phyloP scores from a whole-genome alignment of 768 basidiomycete species.

The Panellus pusillus region DNA sequence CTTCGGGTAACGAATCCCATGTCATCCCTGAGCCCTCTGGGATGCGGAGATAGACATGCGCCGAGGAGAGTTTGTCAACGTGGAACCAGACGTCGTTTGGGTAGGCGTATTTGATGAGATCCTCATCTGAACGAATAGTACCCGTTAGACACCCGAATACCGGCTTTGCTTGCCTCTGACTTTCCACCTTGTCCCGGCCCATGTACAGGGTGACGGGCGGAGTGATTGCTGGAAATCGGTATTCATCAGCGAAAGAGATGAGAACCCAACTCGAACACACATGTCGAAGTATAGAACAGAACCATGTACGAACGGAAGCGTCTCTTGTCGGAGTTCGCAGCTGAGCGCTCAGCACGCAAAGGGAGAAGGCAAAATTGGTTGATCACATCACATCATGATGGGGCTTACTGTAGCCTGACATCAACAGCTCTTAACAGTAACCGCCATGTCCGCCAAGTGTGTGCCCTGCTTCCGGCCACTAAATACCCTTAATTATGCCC shows the following conservation, averaged over 20 bases:
- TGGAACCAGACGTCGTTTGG: slow-evolving; percentile 93
- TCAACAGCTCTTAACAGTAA: slow-evolving; percentile 2
- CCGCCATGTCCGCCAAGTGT: slow-evolving; percentile 42
- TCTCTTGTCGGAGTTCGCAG: neutral
- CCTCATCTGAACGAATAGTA: slow-evolving; percentile 70
- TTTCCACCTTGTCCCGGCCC: slow-evolving; percentile 97
- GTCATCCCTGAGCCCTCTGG: slow-evolving; percentile 57
- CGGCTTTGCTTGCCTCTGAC: slow-evolving; percentile 42
- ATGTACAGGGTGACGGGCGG: slow-evolving; percentile 83
- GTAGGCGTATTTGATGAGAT: slow-evolving; percentile 90
- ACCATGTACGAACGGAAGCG: slow-evolving; percentile 37
- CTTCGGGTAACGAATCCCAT: slow-evolving; percentile 87
- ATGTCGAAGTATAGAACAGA: slow-evolving; percentile 49
- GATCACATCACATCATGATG: neutral
- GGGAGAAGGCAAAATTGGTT: no score
- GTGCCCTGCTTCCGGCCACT: neutral
- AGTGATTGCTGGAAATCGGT: slow-evolving; percentile 7
- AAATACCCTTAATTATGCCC: neutral
- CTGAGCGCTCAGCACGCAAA: no score
- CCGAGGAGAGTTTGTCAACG: slow-evolving; percentile 96
- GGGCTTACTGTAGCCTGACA: neutral
- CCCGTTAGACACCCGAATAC: neutral
- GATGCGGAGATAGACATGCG: slow-evolving; percentile 95
- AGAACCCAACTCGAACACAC: slow-evolving; percentile 46
- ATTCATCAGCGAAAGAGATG: slow-evolving; percentile 36